Percentiles rank a stretch among this genome's conserved stretches.
Conservation (phyloP, 495 filamentous ascomycete genomes). For the Choiromyces venosus region DNA sequence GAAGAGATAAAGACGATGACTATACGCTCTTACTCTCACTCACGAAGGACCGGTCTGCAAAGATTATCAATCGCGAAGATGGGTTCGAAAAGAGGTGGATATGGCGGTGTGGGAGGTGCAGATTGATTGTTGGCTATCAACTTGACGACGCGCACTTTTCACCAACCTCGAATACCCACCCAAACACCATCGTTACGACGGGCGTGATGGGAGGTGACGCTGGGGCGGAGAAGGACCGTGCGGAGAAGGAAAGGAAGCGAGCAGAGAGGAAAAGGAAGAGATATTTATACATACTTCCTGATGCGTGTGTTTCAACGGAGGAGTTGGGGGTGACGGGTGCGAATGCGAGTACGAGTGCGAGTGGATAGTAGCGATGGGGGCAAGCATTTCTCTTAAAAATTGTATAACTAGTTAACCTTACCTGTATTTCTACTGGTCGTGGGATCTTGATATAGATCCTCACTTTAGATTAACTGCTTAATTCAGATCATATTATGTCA, state of each 20-base stretch:
- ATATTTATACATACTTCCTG: slow-evolving; percentile 59
- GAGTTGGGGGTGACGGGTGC: slow-evolving; percentile 40
- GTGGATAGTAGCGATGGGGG: slow-evolving; percentile 8
- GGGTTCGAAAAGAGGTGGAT: slow-evolving; percentile 68
- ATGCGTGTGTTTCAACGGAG: slow-evolving; percentile 52
- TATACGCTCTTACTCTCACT: slow-evolving; percentile 41
- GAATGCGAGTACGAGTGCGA: slow-evolving; percentile 27
- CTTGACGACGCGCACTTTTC: slow-evolving; percentile 46
- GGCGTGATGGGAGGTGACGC: slow-evolving; percentile 34
- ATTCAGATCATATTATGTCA: neutral
- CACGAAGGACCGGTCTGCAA: slow-evolving; percentile 48
- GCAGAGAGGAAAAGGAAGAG: slow-evolving; percentile 42
- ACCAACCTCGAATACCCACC: slow-evolving; percentile 16
- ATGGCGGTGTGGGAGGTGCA: slow-evolving; percentile 59
- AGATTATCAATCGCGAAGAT: slow-evolving; percentile 57
- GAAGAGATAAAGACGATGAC: slow-evolving; percentile 31
- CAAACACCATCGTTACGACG: slow-evolving; percentile 2
- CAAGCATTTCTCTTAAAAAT: neutral
- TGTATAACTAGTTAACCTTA: neutral
- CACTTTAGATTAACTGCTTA: neutral
- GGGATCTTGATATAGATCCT: neutral
- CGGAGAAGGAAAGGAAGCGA: slow-evolving; percentile 37
- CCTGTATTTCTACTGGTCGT: neutral
- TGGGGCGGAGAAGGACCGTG: slow-evolving; percentile 31
- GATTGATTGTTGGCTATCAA: slow-evolving; percentile 59